These are phyloP conservation scores for Colletotrichum sp. DNA, from an alignment of 2,329 filamentous ascomycete genomes.

Conservation along the genomic window DNA sequence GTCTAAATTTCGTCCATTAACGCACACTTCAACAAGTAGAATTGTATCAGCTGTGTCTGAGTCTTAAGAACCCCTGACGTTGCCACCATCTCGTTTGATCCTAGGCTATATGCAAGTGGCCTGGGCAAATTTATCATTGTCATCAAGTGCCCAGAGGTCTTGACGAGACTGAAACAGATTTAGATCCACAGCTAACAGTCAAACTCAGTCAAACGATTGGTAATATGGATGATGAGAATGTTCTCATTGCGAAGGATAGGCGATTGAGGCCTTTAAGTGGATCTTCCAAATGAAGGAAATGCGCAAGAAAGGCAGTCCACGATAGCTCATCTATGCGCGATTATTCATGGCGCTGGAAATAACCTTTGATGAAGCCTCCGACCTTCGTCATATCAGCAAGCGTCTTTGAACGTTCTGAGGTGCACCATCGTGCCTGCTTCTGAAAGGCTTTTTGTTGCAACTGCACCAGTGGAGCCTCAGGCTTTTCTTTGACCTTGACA, in stretches of 20 bases:
- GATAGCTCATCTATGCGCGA: not conserved
- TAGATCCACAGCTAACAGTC: not conserved
- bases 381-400: accelerated
- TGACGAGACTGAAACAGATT: not conserved
- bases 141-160: not conserved
- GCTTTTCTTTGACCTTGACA: not conserved
- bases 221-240: not conserved
- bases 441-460: not conserved
- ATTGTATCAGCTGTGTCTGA: not conserved
- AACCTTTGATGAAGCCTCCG: accelerated
- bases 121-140: not conserved
- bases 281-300: not conserved
- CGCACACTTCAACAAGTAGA: not conserved
- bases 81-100: not conserved
- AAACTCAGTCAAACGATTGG: not conserved
- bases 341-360: not conserved
- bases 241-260: not conserved
- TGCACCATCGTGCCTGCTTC: not conserved
- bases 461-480: not conserved
- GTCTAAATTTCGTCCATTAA: not conserved
- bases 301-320: not conserved
- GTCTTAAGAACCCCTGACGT: accelerated
- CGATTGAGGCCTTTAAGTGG: accelerated
- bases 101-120: not conserved
- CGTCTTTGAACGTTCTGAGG: not conserved